Base-by-base conservation (phyloP, 345 rosid species). In the Turritis glabra region DNA sequence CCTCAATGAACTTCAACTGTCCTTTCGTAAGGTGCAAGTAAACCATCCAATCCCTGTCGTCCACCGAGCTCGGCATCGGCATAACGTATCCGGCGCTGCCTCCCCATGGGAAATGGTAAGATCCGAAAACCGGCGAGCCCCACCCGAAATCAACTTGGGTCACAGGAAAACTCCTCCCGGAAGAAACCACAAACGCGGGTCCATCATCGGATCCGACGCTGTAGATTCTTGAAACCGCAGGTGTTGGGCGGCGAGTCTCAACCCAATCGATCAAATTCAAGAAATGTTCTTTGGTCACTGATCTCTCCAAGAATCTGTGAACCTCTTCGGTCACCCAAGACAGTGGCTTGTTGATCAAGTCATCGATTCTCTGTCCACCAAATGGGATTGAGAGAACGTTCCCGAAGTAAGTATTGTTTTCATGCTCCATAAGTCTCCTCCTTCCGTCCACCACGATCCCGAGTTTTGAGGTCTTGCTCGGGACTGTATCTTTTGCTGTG, bases 401-500 rank as follows among this genome's bases (percentile, higher is more conserved):
- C 23, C 82, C 80, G n/a, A 75, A 80, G 53, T 75, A 80, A 3
- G 78, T 72, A 5, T 25, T 15, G 19, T 33, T 56, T 19, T 57
- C 54, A 57, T 65, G 55, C 27, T 70, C 60, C 38, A 70, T 71
- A 35, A 90, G 47, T 65, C 85, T 83, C 3, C 29, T 71, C 81
- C 97, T 79, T 37, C 97, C 97, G 23, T 90, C 92, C 33, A 91
- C 90, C 3, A 87, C 87, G 44, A 91, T 76, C 5, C 95, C 97
- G 56, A 91, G 79, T 71, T 82, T 85, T 1, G 89, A 73, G n/a
- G 30, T 74, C 51, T 64, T 67, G 32, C 50, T 11, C 46, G 15
- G 29, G 18, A 25, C 2, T 11, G 54, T 67, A 71, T 62, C 37
- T 60, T 48, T 30, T n/a, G 60, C 71, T 0, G 80, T 44, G 15